Base-by-base conservation (phyloP, 1,284 basidiomycete genomes). In the Macrocystidia cucumis region DNA sequence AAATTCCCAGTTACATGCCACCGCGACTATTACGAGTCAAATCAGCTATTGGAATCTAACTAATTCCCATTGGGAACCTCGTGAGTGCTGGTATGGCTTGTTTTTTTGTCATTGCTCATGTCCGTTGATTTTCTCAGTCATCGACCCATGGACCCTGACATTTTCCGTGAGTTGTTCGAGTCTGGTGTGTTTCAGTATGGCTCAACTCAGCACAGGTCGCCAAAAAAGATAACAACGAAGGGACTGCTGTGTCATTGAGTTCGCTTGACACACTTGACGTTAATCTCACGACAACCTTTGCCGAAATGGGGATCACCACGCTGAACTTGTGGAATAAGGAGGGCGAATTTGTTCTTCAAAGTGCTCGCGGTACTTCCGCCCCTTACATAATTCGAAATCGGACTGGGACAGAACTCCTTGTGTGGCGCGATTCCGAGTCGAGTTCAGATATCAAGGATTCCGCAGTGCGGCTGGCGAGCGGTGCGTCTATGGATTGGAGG, bases 61-160 rank as follows among this genome's bases (percentile, higher is more conserved):
- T 18, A 95, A 97, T 54, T 98, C 96, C 31, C 92, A 98, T 54
- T 99, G 96, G 91, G 96, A 99, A 60, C 96, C 97, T n/a, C 63
- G 81, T 84, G 51, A 44, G 77, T 60, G 7, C 25, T 3, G 12
- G 27, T 24, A 35, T 30, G 28, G 5, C 17, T 33, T 35, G 2
- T 29, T 20, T 6, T 5, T 16, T 30, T 30, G 14, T 30, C 14
- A 30, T 18, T 31, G 38, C 22, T 45, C 16, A 31, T 16, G 11
- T 22, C 46, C 17, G 35, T 18, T 32, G 3, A 20, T 33, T 1
- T 13, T 3, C 11, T 9, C 39, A 86, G 82, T 99, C 34, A 89
- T 98, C 49, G 96, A 99, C 55, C 96, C 96, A 1, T 99, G 96
- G 95, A 85, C 77, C 16, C 87, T 97, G 48, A 79, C 83, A 19